Conservation (phyloP, 768 basidiomycete genomes). For the Porphyrellus cyaneotinctus region DNA sequence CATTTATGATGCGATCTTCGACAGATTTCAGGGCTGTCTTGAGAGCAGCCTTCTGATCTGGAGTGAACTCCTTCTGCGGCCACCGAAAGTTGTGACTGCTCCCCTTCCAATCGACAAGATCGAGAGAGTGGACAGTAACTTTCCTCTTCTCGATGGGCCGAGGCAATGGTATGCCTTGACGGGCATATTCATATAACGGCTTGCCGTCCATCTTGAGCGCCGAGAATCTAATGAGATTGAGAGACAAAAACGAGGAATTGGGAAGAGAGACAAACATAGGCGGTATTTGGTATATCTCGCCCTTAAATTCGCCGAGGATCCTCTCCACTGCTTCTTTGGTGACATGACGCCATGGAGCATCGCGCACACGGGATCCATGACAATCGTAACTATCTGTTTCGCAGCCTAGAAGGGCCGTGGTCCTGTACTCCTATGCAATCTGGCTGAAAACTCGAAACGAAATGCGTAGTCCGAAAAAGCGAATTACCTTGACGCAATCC, state of each 20-base stretch:
- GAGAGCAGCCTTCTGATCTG: slow-evolving; percentile 67
- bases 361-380: slow-evolving; percentile 75
- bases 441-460: slow-evolving; percentile 16
- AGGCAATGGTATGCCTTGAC: slow-evolving; percentile 85
- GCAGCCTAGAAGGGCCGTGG: slow-evolving; percentile 88
- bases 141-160: slow-evolving; percentile 88
- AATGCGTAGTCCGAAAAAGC: neutral
- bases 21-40: slow-evolving; percentile 56
- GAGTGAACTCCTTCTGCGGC: slow-evolving; percentile 68
- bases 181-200: slow-evolving; percentile 93
- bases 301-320: slow-evolving; percentile 69
- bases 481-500: slow-evolving; percentile 78
- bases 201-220: slow-evolving; percentile 98
- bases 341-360: slow-evolving; percentile 79
- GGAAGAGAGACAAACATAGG: slow-evolving; percentile 63
- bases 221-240: slow-evolving; percentile 66
- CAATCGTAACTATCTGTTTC: slow-evolving; percentile 95
- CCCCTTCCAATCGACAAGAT: slow-evolving; percentile 76
- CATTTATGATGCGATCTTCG: slow-evolving; percentile 37
- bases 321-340: slow-evolving; percentile 71
- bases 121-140: slow-evolving; percentile 77
- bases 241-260: neutral
- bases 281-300: slow-evolving; percentile 85
- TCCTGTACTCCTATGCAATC: slow-evolving; percentile 73
- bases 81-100: slow-evolving; percentile 69